phyloP scores from a whole-genome alignment of 2,329 filamentous ascomycete species.

The Aspergillus tanneri region DNA sequence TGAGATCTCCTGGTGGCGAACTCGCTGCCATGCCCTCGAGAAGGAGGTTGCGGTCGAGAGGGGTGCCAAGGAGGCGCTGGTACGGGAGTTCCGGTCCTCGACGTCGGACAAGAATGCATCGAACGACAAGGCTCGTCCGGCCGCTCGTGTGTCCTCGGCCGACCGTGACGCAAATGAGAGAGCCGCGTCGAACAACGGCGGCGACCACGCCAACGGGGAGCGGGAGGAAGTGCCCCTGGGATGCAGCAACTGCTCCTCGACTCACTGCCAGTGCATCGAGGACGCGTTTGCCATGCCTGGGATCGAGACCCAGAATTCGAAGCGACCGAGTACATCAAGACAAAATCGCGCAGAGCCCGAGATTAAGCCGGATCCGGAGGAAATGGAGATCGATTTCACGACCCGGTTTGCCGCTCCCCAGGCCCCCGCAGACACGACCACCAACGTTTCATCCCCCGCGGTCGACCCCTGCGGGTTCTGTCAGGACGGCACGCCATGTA shows the following conservation, averaged over 20 bases:
- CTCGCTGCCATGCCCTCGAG: slow-evolving; percentile 62
- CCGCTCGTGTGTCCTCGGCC: not conserved
- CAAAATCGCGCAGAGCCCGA: slow-evolving; percentile 53
- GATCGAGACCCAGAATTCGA: slow-evolving; percentile 42
- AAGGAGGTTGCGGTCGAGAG: slow-evolving; percentile 54
- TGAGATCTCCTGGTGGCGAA: slow-evolving; percentile 47
- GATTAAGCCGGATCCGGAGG: slow-evolving; percentile 47
- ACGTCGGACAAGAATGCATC: slow-evolving; percentile 23
- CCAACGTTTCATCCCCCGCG: slow-evolving; percentile 36
- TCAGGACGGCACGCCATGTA: slow-evolving; percentile 75
- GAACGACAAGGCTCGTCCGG: slow-evolving; percentile 42
- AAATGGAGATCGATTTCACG: slow-evolving; percentile 73
- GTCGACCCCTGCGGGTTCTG: slow-evolving; percentile 79
- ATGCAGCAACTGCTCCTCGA: slow-evolving; percentile 65
- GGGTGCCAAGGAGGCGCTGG: slow-evolving; percentile 44
- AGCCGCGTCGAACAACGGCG: slow-evolving; percentile 3
- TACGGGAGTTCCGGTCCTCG: slow-evolving; percentile 43
- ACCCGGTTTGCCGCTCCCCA: slow-evolving; percentile 57
- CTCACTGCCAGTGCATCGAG: slow-evolving; percentile 62
- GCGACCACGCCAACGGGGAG: slow-evolving; percentile 23
- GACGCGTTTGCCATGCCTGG: slow-evolving; percentile 52
- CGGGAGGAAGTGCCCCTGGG: slow-evolving; percentile 50
- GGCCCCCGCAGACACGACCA: slow-evolving; percentile 21
- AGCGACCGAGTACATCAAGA: slow-evolving; percentile 48
- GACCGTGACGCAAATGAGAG: slow-evolving; percentile 7